Evolutionary conservation across 2,329 filamentous ascomycete genomes (phyloP).

Genomic region (Pestalotiopsis sp.): DNA sequence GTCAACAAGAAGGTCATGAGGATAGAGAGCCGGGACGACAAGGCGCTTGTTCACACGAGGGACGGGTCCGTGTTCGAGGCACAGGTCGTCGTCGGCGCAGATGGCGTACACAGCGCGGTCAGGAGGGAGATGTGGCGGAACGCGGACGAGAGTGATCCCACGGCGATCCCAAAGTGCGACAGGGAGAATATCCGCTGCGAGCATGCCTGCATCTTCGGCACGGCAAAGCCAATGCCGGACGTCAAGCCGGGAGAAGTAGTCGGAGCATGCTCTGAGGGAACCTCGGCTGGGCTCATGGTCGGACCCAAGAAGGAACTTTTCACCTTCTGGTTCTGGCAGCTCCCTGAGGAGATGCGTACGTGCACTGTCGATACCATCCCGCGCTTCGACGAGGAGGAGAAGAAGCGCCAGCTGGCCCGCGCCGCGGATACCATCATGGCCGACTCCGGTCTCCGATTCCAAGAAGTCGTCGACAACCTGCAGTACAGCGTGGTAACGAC

Average conservation of each 20-base stretch:
- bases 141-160: neutral
- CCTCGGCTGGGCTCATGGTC: constrained; percentile 1
- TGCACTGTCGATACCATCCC: constrained; percentile 1
- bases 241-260: neutral
- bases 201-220: constrained; percentile 10
- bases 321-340: constrained; percentile 12
- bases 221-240: neutral
- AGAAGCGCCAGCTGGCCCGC: constrained; percentile 1
- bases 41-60: neutral
- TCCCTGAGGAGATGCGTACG: neutral
- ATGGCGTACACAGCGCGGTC: neutral
- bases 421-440: neutral
- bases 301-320: neutral
- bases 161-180: neutral
- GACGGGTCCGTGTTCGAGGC: neutral
- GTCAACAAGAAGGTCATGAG: neutral
- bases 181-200: neutral
- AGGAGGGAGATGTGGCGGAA: neutral
- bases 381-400: constrained; percentile 6
- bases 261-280: neutral
- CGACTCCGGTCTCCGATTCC: neutral
- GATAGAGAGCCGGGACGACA: neutral
- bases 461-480: neutral
- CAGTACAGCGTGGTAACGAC: neutral
- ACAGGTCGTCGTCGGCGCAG: neutral